A percentile compares a stretch with the other conserved stretches of the same genome.
Evolutionary conservation across 2,329 filamentous ascomycete species (phyloP).

Genomic region (Peltaster fructicola): DNA sequence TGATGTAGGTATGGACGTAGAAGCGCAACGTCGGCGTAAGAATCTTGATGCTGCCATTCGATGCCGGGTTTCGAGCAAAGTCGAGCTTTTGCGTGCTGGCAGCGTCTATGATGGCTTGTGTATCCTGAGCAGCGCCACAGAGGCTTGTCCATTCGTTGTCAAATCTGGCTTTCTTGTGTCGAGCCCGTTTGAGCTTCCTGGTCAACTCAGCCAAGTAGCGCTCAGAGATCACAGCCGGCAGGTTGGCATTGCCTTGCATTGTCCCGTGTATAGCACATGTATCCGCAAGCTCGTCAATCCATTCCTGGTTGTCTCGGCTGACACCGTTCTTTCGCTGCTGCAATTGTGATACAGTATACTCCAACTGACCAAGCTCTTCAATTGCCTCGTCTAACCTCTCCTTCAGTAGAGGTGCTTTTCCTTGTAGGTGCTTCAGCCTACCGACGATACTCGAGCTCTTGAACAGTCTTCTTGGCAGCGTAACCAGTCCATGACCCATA

Average conservation of each 20-base stretch:
- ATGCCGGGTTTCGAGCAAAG: constrained; percentile 43
- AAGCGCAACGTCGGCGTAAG: constrained; percentile 72
- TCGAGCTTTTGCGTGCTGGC: constrained; percentile 63
- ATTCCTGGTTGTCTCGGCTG: constrained; percentile 62
- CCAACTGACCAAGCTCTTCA: constrained; percentile 60
- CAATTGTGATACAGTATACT: constrained; percentile 63
- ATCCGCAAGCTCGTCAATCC: constrained; percentile 89
- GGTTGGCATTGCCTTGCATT: constrained; percentile 21
- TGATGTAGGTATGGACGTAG: constrained; percentile 52
- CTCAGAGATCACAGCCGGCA: constrained; percentile 72
- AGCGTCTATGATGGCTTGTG: constrained; percentile 72
- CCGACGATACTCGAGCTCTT: constrained; percentile 61
- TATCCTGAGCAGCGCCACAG: constrained; percentile 53
- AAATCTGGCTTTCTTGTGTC: constrained; percentile 69
- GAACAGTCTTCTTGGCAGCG: constrained; percentile 67
- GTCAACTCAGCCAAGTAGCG: constrained; percentile 85
- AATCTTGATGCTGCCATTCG: constrained; percentile 31
- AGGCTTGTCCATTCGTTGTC: constrained; percentile 71
- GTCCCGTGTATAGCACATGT: too few species aligned
- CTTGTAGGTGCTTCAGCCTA: constrained; percentile 57
- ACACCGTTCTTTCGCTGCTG: constrained; percentile 65
- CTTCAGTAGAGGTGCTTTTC: constrained; percentile 61
- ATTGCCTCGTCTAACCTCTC: constrained; percentile 79
- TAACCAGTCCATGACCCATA: constrained; percentile 92
- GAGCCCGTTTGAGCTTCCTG: constrained; percentile 60